Percentiles rank a stretch among this genome's conserved stretches.
phyloP scores from a whole-genome alignment of 139 green algal genomes.

The Closterium sp. region DNA sequence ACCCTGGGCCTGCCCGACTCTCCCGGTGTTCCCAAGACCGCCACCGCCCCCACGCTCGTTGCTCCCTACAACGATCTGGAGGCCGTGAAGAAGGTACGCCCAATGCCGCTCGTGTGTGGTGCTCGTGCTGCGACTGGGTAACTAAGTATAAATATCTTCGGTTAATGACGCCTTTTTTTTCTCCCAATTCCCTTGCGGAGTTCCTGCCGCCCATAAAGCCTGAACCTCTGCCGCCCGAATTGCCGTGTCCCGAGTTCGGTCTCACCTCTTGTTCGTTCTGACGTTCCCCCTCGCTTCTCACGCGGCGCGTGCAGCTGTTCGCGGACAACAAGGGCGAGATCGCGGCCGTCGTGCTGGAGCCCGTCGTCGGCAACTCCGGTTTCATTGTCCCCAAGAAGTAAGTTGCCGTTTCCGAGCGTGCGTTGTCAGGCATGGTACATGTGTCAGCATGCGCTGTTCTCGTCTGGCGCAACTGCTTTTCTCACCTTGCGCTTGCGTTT shows the following conservation, averaged over 20 bases:
- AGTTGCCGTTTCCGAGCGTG: neutral
- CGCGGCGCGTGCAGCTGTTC: slow-evolving; percentile 59
- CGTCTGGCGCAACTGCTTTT: too few relatives aligned
- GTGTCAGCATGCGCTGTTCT: too few relatives aligned
- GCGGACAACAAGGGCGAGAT: slow-evolving; percentile 95
- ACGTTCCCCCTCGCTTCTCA: neutral
- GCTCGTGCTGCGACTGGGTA: neutral
- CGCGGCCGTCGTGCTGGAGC: slow-evolving; percentile 95
- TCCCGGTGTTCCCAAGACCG: slow-evolving; percentile 73
- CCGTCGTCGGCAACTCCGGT: slow-evolving; percentile 92
- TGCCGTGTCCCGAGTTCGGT: too few relatives aligned
- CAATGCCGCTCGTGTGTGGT: neutral
- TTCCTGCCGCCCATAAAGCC: too few relatives aligned
- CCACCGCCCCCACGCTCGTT: slow-evolving; percentile 68
- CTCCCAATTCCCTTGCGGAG: too few relatives aligned
- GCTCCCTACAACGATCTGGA: slow-evolving; percentile 81
- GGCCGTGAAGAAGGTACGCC: slow-evolving; percentile 55
- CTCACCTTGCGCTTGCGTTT: too few relatives aligned
- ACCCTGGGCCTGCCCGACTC: slow-evolving; percentile 98
- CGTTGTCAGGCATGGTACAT: too few relatives aligned
- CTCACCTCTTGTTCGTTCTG: too few relatives aligned
- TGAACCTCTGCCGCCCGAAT: too few relatives aligned
- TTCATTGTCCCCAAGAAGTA: slow-evolving; percentile 84
- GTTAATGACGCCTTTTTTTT: too few relatives aligned
- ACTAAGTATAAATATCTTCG: too few relatives aligned